Conservation (phyloP, 768 basidiomycete genomes). For the Boletus vinaceobasis region DNA sequence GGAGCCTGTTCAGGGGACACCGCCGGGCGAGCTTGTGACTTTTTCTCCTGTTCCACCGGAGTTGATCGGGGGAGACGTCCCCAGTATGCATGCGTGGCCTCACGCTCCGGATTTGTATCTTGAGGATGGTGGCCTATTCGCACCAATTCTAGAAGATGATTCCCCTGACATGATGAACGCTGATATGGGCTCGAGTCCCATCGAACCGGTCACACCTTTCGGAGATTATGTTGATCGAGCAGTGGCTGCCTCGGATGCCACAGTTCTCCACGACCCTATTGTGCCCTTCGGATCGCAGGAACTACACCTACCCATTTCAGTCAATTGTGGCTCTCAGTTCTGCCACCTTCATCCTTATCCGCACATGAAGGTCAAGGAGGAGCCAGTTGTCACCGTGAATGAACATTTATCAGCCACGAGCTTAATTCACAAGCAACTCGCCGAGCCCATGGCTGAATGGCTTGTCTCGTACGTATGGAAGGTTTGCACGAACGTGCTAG, state of each 20-base stretch:
- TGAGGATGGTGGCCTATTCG: slow-evolving; percentile 41
- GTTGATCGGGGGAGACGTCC: slow-evolving; percentile 1
- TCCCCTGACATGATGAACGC: slow-evolving; percentile 54
- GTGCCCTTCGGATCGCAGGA: slow-evolving; percentile 16
- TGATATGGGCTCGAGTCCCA: slow-evolving; percentile 61
- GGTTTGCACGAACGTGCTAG: slow-evolving; percentile 69
- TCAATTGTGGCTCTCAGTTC: slow-evolving; percentile 26
- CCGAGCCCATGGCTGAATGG: slow-evolving; percentile 79
- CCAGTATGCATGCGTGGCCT: slow-evolving; percentile 15
- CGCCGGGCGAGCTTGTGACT: not conserved
- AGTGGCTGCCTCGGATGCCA: slow-evolving; percentile 43
- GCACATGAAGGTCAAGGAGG: slow-evolving; percentile 15
- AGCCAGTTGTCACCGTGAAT: slow-evolving; percentile 41
- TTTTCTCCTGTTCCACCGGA: slow-evolving; percentile 12
- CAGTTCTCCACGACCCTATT: slow-evolving; percentile 24
- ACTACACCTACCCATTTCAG: slow-evolving; percentile 20
- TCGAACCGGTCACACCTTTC: slow-evolving; percentile 75
- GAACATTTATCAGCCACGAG: slow-evolving; percentile 36
- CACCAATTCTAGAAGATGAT: slow-evolving; percentile 62
- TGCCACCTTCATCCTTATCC: slow-evolving; percentile 18
- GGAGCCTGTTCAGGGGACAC: not conserved
- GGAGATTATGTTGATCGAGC: slow-evolving; percentile 73
- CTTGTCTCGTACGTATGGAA: slow-evolving; percentile 79
- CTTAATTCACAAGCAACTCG: slow-evolving; percentile 62
- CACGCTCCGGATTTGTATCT: slow-evolving; percentile 15